Evolutionary conservation across 108 stramenopile species (phyloP).

Genomic region (Epithemia pelagica): DNA sequence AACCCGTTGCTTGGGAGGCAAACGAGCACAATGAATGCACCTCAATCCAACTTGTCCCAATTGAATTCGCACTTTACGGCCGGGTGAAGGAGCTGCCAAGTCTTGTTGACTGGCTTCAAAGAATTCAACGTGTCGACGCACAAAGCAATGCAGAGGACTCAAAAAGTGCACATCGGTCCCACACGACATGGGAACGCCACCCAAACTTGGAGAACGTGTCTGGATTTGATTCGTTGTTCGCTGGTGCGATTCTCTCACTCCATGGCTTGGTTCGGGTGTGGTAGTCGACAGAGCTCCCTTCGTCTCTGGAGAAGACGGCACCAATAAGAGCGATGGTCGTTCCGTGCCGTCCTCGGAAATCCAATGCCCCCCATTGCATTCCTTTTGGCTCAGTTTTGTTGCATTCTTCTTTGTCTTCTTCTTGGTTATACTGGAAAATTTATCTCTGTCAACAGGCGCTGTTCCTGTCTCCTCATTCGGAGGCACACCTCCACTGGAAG

Average conservation of each 20-base stretch:
- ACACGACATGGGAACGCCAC: conserved; percentile 4
- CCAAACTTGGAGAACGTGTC: neutral
- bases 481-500: too few species aligned
- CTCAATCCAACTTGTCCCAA: conserved; percentile 50
- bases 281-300: neutral
- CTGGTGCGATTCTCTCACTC: conserved; percentile 9
- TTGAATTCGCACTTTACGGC: conserved; percentile 32
- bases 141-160: conserved; percentile 53
- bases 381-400: too few species aligned
- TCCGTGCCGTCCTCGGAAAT: too few species aligned
- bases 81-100: conserved; percentile 41
- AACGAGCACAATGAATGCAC: conserved; percentile 34
- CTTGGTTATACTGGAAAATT: too few species aligned
- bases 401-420: too few species aligned
- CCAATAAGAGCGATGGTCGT: too few species aligned
- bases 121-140: conserved; percentile 49
- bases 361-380: too few species aligned
- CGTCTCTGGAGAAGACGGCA: neutral
- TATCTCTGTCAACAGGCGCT: too few species aligned
- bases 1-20: conserved; percentile 26
- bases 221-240: too few species aligned
- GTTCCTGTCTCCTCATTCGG: too few species aligned
- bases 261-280: neutral
- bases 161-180: conserved; percentile 20
- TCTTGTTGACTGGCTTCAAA: conserved; percentile 38